Conservation (phyloP, 331 rosid species). For the Saraca asoca region DNA sequence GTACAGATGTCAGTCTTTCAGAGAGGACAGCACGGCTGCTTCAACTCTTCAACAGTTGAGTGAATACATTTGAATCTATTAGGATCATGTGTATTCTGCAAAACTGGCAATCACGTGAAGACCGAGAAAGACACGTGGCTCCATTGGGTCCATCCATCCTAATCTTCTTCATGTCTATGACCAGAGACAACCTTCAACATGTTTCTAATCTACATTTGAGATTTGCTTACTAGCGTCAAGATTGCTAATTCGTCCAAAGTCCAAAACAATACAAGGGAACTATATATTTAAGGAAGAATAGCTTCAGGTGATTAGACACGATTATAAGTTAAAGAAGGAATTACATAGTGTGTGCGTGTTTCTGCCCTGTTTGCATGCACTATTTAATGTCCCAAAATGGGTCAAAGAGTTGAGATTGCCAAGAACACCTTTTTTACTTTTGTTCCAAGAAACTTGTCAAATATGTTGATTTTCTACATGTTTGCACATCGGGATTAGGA, state of each 20-base stretch:
- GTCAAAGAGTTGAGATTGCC: constrained; percentile 22
- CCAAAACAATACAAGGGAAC: too few relatives aligned
- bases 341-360: not conserved
- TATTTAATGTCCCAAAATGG: not conserved
- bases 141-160: constrained; percentile 34
- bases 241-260: constrained; percentile 13
- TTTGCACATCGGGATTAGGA: too few relatives aligned
- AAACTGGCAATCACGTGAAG: constrained; percentile 18
- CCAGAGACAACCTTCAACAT: not conserved
- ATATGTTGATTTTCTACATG: not conserved
- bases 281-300: too few relatives aligned
- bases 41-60: constrained; percentile 26
- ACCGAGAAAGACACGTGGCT: constrained; percentile 23
- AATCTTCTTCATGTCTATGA: constrained; percentile 32
- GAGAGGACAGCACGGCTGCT: constrained; percentile 13
- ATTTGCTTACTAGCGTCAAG: not conserved
- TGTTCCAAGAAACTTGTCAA: not conserved
- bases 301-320: too few relatives aligned
- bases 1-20: too few relatives aligned
- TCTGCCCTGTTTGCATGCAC: not conserved
- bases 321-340: too few relatives aligned
- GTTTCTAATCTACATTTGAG: not conserved
- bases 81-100: constrained; percentile 15
- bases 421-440: constrained; percentile 6
- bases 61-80: constrained; percentile 33